Evolutionary conservation across 163 green algal genomes (phyloP), one percentile per base, ranked within the genome.

Genomic region (Chloroidium sp.): DNA sequence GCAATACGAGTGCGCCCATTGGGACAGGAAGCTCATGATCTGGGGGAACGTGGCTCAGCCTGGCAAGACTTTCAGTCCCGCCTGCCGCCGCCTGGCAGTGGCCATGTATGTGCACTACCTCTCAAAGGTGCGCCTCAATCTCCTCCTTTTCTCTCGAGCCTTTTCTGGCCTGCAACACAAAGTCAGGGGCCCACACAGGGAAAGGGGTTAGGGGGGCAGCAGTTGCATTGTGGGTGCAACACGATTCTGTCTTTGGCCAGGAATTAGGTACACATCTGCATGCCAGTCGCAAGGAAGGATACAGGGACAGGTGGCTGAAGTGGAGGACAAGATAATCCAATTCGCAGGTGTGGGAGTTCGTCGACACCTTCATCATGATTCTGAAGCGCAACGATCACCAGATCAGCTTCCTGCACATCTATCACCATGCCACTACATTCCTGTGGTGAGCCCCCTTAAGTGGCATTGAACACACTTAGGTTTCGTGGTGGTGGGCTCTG

Each of bases 341-440:
- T 36, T 36, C 36, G 76, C 80, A 87, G 85, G 84, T 79, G 61
- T 91, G 89, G 74, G 87, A 91, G 79, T 91, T 88, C 64, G 74
- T 84, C 2, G 87, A 91, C 86, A 91, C 87, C 0, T 59, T 88
- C 8, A 90, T 90, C 82, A 90, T 90, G 86, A 84, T 90, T 6
- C 80, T 90, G 14, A 87, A 88, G 76, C 88, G 88, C 79, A 90
- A 88, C 74, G 81, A 85, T 58, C 81, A 81, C 58, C 87, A 91
- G 80, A 84, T 91, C 62, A 85, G 74, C 76, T 88, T 91, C 80
- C 85, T 91, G 62, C 87, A 91, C 69, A 76, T 90, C 59, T 91
- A 91, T 79, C 87, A 91, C 78, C 87, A 91, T 69, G 84, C 85
- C 2, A 82, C 83, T 59, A 91, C 87, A 69, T 89, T 91, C 82